Percentiles rank a stretch among this genome's conserved stretches.
phyloP scores from a whole-genome alignment of 129 eudicot species.

The Artemisia annua region DNA sequence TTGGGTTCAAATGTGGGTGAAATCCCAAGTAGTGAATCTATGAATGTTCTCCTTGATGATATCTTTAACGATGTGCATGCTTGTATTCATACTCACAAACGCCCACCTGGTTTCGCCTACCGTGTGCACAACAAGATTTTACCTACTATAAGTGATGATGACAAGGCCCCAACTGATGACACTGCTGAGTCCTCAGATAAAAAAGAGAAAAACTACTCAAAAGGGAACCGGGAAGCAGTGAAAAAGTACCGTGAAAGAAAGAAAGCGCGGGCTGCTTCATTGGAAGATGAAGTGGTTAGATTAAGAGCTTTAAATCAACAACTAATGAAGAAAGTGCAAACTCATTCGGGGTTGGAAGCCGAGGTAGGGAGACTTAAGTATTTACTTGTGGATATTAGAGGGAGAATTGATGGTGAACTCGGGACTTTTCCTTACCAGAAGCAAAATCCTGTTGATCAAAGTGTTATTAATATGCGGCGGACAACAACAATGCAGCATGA shows the following conservation, averaged over 20 bases:
- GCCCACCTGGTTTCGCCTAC: constrained; percentile 95
- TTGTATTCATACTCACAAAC: constrained; percentile 91
- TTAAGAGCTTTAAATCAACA: constrained; percentile 85
- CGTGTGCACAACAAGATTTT: constrained; percentile 90
- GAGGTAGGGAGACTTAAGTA: constrained; percentile 93
- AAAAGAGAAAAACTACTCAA: constrained; percentile 61
- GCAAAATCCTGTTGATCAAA: constrained; percentile 47
- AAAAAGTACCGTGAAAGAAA: constrained; percentile 94
- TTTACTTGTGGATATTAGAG: constrained; percentile 94
- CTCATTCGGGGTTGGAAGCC: constrained; percentile 83
- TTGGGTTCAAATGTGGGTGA: constrained; percentile 50
- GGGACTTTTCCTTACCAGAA: constrained; percentile 97
- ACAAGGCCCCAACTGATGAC: constrained; percentile 68
- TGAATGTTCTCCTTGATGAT: constrained; percentile 67
- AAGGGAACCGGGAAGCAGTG: constrained; percentile 92
- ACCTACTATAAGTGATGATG: constrained; percentile 59
- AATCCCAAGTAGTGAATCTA: constrained; percentile 59
- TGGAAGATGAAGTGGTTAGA: constrained; percentile 89
- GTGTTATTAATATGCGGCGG: constrained; percentile 44
- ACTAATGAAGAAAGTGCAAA: constrained; percentile 74
- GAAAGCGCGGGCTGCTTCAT: constrained; percentile 87
- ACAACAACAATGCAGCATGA: constrained; percentile 44
- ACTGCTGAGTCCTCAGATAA: constrained; percentile 74
- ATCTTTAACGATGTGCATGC: constrained; percentile 72
- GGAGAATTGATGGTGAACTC: constrained; percentile 95